Conservation (phyloP, 2,329 filamentous ascomycete species). For the Aspergillus pseudoviridinutans region DNA sequence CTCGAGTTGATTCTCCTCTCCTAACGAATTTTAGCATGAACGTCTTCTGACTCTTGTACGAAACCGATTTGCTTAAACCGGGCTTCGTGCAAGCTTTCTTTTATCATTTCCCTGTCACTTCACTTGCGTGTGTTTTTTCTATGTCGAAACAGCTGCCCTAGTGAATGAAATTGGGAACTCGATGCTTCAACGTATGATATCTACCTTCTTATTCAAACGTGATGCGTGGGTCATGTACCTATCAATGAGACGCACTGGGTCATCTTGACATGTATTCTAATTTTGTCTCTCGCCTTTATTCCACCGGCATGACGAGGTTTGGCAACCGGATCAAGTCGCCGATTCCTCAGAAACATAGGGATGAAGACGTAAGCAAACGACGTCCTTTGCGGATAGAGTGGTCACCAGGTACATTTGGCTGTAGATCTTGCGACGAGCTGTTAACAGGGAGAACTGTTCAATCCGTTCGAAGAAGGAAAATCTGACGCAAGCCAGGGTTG, state of each 20-base stretch:
- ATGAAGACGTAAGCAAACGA: background rate
- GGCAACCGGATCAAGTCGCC: background rate
- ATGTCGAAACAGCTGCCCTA: background rate
- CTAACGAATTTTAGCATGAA: conserved; percentile 16
- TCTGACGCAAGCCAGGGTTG: background rate
- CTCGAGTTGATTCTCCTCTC: conserved; percentile 8
- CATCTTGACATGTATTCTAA: conserved; percentile 9
- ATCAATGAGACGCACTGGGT: conserved; percentile 29
- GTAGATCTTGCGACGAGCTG: background rate
- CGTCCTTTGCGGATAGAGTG: background rate
- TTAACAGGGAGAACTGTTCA: background rate
- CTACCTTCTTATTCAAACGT: conserved; percentile 12
- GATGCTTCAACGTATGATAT: conserved; percentile 13
- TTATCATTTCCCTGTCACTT: background rate
- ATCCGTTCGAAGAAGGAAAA: background rate
- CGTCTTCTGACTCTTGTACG: conserved; percentile 3
- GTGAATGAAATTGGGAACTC: conserved; percentile 8
- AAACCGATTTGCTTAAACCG: background rate
- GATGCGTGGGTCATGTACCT: conserved; percentile 26
- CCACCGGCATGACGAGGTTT: background rate
- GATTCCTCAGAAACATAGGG: background rate
- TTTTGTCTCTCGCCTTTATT: background rate
- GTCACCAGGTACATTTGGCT: background rate
- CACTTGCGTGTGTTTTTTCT: background rate
- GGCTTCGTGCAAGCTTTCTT: background rate